Evolutionary conservation across 2,329 filamentous ascomycete genomes (phyloP).

Genomic region (Curvularia lunata): DNA sequence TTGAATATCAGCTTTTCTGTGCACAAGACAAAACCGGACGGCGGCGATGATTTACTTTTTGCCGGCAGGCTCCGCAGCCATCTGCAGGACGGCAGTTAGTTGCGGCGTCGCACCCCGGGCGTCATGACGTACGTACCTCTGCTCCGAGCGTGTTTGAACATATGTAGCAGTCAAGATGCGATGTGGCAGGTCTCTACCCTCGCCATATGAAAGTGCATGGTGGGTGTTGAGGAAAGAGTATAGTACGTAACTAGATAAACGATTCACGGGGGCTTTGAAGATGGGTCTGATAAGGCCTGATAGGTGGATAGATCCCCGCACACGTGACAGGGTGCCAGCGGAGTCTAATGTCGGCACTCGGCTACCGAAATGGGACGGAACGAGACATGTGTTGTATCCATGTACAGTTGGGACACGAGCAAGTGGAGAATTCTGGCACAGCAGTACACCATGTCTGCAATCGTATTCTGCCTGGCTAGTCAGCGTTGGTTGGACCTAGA

Average conservation of each 20-base stretch:
- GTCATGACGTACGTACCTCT: background rate
- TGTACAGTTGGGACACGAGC: no score
- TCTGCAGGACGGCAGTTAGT: slow-evolving; percentile 1
- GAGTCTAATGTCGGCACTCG: slow-evolving; percentile 1
- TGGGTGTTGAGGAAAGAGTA: background rate
- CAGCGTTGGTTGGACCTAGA: no score
- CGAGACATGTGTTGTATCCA: background rate
- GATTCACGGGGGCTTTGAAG: background rate
- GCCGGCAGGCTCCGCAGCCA: background rate
- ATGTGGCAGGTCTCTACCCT: background rate
- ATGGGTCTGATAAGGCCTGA: slow-evolving; percentile 2
- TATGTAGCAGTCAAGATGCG: background rate
- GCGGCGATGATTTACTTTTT: background rate
- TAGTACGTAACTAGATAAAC: no score
- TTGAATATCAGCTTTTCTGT: background rate
- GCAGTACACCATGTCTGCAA: no score
- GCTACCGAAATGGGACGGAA: background rate
- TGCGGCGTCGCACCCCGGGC: background rate
- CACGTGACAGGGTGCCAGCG: background rate
- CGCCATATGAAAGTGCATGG: background rate
- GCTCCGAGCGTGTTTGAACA: slow-evolving; percentile 1
- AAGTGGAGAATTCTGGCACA: no score
- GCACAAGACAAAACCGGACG: background rate
- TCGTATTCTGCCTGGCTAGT: no score
- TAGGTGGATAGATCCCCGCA: slow-evolving; percentile 1